Conservation (phyloP, 257 asterid species). For the Solanum commersonii region DNA sequence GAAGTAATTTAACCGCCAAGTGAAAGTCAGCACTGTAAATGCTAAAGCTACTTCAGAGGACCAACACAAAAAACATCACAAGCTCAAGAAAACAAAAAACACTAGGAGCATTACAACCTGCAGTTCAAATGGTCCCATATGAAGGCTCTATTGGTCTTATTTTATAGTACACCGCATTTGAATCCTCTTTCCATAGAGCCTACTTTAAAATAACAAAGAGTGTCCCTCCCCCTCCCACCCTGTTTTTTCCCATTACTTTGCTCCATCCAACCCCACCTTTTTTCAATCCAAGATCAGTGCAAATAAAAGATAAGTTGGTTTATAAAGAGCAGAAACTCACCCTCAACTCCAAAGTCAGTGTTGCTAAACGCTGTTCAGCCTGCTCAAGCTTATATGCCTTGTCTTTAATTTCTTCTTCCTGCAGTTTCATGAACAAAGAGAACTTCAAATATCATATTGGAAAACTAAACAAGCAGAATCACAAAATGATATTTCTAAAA, state of each 20-base stretch:
- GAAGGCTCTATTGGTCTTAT: neutral
- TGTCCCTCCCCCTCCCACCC: neutral
- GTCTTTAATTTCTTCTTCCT: slow-evolving; percentile 83
- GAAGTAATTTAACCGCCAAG: neutral
- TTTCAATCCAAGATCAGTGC: neutral
- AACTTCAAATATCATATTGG: slow-evolving; percentile 2
- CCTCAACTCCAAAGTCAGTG: slow-evolving; percentile 71
- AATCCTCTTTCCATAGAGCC: neutral
- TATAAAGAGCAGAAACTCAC: slow-evolving; percentile 32
- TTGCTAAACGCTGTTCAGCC: slow-evolving; percentile 79
- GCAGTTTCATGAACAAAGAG: slow-evolving; percentile 13
- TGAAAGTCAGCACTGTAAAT: neutral
- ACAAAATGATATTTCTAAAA: neutral
- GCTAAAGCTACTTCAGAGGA: neutral
- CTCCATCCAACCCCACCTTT: neutral
- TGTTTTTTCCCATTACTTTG: neutral
- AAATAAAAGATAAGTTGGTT: neutral
- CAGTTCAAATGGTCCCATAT: neutral
- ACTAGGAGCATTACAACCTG: neutral
- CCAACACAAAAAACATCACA: neutral
- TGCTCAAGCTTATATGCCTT: slow-evolving; percentile 68
- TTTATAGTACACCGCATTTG: neutral
- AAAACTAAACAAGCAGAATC: neutral
- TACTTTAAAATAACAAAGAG: neutral
- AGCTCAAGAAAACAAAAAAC: neutral